phyloP scores from a whole-genome alignment of 768 basidiomycete species.

The Suillus spraguei region DNA sequence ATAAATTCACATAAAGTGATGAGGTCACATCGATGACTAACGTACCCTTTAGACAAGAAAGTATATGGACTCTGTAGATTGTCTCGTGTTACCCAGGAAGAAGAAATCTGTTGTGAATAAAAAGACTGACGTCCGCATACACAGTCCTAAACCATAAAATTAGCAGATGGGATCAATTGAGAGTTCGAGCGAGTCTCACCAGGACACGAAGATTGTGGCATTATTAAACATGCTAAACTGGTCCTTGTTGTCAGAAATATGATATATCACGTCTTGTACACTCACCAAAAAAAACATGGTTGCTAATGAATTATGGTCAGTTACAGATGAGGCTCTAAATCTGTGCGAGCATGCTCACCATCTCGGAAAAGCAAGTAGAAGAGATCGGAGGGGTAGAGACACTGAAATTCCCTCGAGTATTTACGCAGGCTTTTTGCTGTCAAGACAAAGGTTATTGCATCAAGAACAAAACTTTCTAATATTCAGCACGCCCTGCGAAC shows the following conservation, averaged over 20 bases:
- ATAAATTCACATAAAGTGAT: neutral
- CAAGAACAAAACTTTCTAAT: slow-evolving; percentile 20
- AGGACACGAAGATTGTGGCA: neutral
- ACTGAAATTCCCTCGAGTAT: neutral
- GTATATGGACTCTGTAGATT: slow-evolving; percentile 8
- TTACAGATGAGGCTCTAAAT: neutral
- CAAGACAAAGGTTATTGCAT: slow-evolving; percentile 13
- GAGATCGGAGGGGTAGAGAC: slow-evolving; percentile 14
- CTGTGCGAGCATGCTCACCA: slow-evolving; percentile 17
- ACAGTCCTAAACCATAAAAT: slow-evolving; percentile 3
- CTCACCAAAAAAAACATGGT: slow-evolving; percentile 10
- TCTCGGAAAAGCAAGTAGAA: slow-evolving; percentile 24
- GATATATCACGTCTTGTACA: neutral
- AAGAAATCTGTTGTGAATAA: neutral
- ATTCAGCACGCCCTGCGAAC: neutral
- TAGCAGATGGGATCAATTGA: neutral
- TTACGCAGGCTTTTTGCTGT: slow-evolving; percentile 13
- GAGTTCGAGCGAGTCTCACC: slow-evolving; percentile 9
- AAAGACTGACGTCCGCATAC: slow-evolving; percentile 7
- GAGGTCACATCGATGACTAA: neutral
- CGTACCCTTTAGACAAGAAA: slow-evolving; percentile 9
- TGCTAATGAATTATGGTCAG: slow-evolving; percentile 3
- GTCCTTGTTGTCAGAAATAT: neutral
- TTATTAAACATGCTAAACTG: slow-evolving; percentile 12
- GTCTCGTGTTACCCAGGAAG: neutral